Base-by-base conservation (phyloP, 2,329 filamentous ascomycete species). In the Phyllosticta citrichinensis region DNA sequence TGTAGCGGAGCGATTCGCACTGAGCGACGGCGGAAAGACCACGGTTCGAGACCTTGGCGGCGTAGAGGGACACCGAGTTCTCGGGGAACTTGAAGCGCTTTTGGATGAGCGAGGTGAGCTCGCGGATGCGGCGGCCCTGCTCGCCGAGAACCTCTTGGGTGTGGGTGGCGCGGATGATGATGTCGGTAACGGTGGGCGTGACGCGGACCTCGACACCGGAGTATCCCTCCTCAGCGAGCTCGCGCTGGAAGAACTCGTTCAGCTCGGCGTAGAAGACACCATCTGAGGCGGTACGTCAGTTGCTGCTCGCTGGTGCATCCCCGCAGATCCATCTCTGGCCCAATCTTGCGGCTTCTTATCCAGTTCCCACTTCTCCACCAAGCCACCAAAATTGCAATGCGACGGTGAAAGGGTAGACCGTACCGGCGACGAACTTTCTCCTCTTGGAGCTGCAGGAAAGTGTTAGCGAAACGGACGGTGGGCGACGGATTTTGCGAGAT, bases 31-130 rank as follows among this genome's bases (percentile, higher is more conserved):
- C 94, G 75, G 93, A 97, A 71, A 99, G 92, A 89, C 94, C 94
- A 79, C 94, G 93, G 86, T 97, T 97, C 86, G 97, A 94, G 77
- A 99, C 94, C 88, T 99, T 99, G 81, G 94, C 95, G 82, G 94
- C 94, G 81, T 99, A 99, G 76, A 99, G 91, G 69, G 94, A 97
- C 79, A 99, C 94, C 73, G 89, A 95, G 89, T 97, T 97, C 85
- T 97, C 93, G 81, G 94, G 93, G 88, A 99, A 99, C 86, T 97
- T 97, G 90, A 99, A 99, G 77, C 94, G 92, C 89, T 99, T 97
- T 86, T 99, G 95, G 86, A 99, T 99, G 78, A 99, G 88, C 75
- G 91, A 97, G 78, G 94, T 99, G 81, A 99, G 91, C 86, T 99
- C 94, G 80, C 94, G 93, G 81, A 99, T 99, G 83, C 94, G 91